A percentile compares a stretch with the other conserved stretches of the same genome.
Evolutionary conservation across 768 basidiomycete genomes (phyloP).

Genomic region (Cystofilobasidium bisporidii): DNA sequence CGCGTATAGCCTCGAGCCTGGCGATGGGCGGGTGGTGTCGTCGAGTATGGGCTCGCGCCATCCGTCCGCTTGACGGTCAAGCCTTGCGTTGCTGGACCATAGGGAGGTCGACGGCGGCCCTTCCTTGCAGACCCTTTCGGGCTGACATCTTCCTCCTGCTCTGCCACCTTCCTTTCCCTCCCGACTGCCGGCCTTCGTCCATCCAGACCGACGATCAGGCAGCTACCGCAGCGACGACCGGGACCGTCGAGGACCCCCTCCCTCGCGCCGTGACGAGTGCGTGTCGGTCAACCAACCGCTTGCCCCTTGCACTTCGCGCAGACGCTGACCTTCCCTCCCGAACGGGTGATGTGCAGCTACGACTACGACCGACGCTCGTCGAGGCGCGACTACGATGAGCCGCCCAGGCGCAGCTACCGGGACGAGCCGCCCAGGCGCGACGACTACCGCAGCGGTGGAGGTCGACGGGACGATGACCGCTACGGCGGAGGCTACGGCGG

Average conservation of each 20-base stretch:
- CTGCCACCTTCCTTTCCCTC: not conserved
- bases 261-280: not conserved
- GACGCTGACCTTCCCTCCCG: no score
- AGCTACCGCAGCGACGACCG: conserved; percentile 5
- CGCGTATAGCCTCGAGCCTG: no score
- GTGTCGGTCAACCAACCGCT: not conserved
- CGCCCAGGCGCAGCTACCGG: not conserved
- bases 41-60: no score
- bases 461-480: conserved; percentile 18
- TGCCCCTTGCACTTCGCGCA: no score
- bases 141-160: not conserved
- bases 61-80: no score
- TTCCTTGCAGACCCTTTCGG: no score
- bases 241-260: not conserved
- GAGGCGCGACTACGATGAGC: conserved; percentile 24
- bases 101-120: no score
- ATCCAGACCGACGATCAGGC: not conserved
- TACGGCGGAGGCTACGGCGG: conserved; percentile 4
- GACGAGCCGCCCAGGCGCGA: conserved; percentile 1
- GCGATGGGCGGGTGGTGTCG: no score
- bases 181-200: not conserved
- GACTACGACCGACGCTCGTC: conserved; percentile 15
- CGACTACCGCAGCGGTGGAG: conserved; percentile 10
- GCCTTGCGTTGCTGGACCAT: no score
- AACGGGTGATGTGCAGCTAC: no score